Evolutionary conservation across 441 rosid genomes (phyloP), one percentile per base, ranked within the genome.

Genomic region (Brassica balearica): DNA sequence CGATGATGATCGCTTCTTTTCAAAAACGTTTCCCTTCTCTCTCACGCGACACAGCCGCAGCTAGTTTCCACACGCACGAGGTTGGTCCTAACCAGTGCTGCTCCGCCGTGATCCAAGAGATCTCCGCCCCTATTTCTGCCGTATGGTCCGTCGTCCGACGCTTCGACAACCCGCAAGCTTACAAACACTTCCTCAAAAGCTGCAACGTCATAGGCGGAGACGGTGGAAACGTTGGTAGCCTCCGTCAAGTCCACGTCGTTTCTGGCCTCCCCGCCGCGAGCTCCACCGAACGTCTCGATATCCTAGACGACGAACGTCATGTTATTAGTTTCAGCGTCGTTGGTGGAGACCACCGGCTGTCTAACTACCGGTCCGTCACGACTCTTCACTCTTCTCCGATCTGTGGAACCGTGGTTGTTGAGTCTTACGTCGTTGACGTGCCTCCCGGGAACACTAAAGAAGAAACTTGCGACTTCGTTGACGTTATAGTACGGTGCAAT

Each of bases 91-190:
- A 84, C 81, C 92, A 90, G 85, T 88, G 88, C 72, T 88, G 87
- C 85, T 88, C 94, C 64, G 86, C 87, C 72, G 90, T 86, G 0
- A 79, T 90, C n/a, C 90, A 88, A 73, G 89, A 86, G 84, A 88
- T 90, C 82, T 79, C 84, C 9, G 89, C 94, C 7, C 88, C 51
- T 0, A 77, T 87, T 25, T 77, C 90, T 46, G 77, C 88, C 63
- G 89, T 90, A 60, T 88, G 94, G 94, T 86, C 94, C 25, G 85
- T 90, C 53, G 94, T 90, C 8, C 90, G 94, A 34, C 89, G 90
- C 70, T 90, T 90, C 61, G 92, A 88, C 51, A 84, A 87, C 70
- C 94, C 94, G 0, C 90, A 87, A 77, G 86, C 87, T 7, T 90
- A 90, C 84, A 90, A 90, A 77, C 87, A 90, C 84, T 90, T 90